These are phyloP conservation scores for Cymbidium sinense DNA, from an alignment of 106 monocot genomes.

Conservation along the genomic window DNA sequence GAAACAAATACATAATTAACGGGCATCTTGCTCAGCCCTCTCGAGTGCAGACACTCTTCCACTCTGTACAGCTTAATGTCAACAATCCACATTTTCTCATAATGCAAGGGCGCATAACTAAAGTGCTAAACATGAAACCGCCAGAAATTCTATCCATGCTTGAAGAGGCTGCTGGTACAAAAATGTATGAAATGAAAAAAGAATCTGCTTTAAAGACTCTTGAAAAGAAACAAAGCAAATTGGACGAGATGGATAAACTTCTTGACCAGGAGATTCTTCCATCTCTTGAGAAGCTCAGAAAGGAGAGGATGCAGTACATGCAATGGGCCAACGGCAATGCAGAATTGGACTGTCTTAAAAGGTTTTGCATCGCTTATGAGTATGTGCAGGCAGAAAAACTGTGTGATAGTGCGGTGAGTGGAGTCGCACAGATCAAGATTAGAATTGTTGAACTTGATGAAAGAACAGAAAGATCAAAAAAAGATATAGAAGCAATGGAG, in stretches of 20 bases:
- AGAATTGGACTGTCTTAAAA: conserved; percentile 71
- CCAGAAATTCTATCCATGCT: conserved; percentile 98
- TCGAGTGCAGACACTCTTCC: conserved; percentile 89
- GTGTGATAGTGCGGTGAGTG: conserved; percentile 41
- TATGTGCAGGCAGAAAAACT: conserved; percentile 81
- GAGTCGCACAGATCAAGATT: conserved; percentile 39
- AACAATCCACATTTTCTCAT: conserved; percentile 98
- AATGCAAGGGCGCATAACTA: conserved; percentile 98
- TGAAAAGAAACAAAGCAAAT: conserved; percentile 92
- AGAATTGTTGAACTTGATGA: conserved; percentile 62
- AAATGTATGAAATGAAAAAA: conserved; percentile 97
- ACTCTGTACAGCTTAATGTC: conserved; percentile 95
- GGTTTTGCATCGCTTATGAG: conserved; percentile 88
- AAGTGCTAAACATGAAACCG: conserved; percentile 97
- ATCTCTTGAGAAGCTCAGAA: conserved; percentile 88
- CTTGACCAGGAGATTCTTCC: conserved; percentile 96
- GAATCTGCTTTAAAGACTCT: conserved; percentile 86
- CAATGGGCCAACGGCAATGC: conserved; percentile 93
- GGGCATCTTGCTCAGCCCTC: conserved; percentile 91
- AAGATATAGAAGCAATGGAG: conserved; percentile 60
- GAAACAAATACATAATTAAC: conserved; percentile 94
- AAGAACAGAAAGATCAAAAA: conserved; percentile 24
- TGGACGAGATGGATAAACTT: conserved; percentile 94
- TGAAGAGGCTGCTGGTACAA: conserved; percentile 97
- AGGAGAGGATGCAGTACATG: conserved; percentile 85